Base-by-base conservation (phyloP, 192 early-diverging fungal genomes). In the Mortierella alpina region DNA sequence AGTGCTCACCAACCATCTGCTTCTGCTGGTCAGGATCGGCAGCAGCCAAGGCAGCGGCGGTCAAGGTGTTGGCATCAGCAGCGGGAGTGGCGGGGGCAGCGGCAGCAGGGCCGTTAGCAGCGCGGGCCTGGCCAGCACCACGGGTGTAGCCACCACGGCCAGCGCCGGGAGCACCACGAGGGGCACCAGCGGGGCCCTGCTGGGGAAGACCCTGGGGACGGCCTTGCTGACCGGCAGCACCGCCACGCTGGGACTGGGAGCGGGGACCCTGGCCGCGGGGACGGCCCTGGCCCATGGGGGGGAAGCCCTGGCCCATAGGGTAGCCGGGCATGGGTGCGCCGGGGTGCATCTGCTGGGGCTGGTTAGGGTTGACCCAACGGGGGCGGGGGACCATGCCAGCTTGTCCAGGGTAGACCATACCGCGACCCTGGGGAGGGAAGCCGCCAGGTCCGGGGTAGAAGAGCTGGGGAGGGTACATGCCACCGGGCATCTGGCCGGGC, bases 1-100 rank as follows among this genome's bases (percentile, higher is more conserved):
- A 88, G 56, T 92, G 90, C 88, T 99, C 97, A 70, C 98, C 98
- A 23, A 99, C 91, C 86, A 95, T 92, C 81, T 95, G 95, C 88
- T 99, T 99, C 87, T 98, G 96, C 69, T 92, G 87, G 54, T 96
- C 96, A 45, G 92, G 84, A 44, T 90, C 87, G 46, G 94, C 91
- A 62, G 90, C 86, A 49, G 95, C 94, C 46, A 98, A 89, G 17
- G 90, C 84, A 69, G 94, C 92, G n/a, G 95, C 92, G 62, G 88
- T 92, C 67, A 95, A 84, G 14, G 82, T 76, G 58, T 70, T 75
- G 22, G 74, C 42, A 59, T 79, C 83, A 60, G 84, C 71, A 56
- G 72, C 83, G 11, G 67, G 22, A 5, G 82, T 42, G 45, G 63
- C 72, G 41, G 79, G 61, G 45, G 75, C 59, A 59, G 75, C 83